phyloP scores from a whole-genome alignment of 108 stramenopile genomes.

The Schizochytrium sp. region DNA sequence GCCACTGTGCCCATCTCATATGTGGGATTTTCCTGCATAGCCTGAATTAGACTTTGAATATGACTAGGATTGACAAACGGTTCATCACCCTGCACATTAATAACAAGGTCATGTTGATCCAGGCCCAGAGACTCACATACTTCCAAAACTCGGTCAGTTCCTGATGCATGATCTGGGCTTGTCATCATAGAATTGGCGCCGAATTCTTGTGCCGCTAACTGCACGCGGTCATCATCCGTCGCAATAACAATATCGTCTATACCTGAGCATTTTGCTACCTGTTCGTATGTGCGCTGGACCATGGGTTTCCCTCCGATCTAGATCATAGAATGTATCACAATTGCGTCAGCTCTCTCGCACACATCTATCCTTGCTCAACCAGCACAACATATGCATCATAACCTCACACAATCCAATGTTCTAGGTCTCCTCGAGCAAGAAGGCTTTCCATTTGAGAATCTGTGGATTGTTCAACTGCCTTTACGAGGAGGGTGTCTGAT shows the following conservation, averaged over 20 bases:
- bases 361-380: too few species aligned
- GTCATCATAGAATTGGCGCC: slow-evolving; percentile 5
- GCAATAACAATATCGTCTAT: slow-evolving; percentile 40
- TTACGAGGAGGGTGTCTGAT: not conserved
- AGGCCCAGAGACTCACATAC: slow-evolving; percentile 4
- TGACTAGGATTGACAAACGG: slow-evolving; percentile 42
- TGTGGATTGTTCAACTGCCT: too few species aligned
- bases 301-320: slow-evolving; percentile 45
- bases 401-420: not conserved
- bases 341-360: too few species aligned
- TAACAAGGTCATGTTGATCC: not conserved
- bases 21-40: not conserved
- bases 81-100: slow-evolving; percentile 59
- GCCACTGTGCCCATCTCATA: slow-evolving; percentile 45
- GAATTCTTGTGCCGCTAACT: not conserved
- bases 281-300: slow-evolving; percentile 42
- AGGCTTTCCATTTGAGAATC: too few species aligned
- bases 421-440: not conserved
- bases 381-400: too few species aligned
- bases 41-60: not conserved
- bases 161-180: not conserved
- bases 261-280: slow-evolving; percentile 8
- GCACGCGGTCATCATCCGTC: slow-evolving; percentile 19
- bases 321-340: too few species aligned
- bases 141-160: slow-evolving; percentile 38